Evolutionary conservation across 139 green algal species (phyloP), one percentile per base, ranked within the genome.

Genomic region (Asterochloris erici): DNA sequence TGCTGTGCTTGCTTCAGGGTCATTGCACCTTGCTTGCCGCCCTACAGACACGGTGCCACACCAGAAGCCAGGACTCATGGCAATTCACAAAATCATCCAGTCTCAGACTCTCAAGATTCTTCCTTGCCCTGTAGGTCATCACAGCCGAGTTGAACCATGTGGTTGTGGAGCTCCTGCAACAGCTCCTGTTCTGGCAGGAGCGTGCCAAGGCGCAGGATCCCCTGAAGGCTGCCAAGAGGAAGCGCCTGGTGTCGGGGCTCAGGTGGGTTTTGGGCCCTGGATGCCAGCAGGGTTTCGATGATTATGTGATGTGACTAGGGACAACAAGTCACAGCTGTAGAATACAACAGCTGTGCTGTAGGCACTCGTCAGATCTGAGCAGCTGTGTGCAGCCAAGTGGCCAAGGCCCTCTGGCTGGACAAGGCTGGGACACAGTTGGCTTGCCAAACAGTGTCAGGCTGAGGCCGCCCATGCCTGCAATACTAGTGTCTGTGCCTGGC

Each of bases 161-260:
- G 38, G 84, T 83, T 12, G 75, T 81, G 74, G 73, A 81, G 68
- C 70, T 91, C 63, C 84, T 93, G 82, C 81, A 85, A 62, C 83
- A 85, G 78, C 86, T 93, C 83, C 83, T 89, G 77, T 79, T 77
- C 77, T 93, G 90, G 85, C 90, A 93, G 85, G 87, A 93, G 71
- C 86, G 90, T 19, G 73, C 73, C 21, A 79, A 85, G 24, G 79
- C 78, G 14, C 70, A 76, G 4, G 82, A 91, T 74, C 83, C 87
- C 2, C 13, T 79, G 23, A 92, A 93, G 69, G 78, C 71, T 54
- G 81, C 83, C 68, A 87, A 79, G 69, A 89, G 87, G 73, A 87
- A 91, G 79, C 84, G 90, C 23, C 77, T 93, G 74, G 86, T 93
- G 28, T 90, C 85, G 11, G 90, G 90, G 0, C 82, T 89, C 60